Base-by-base conservation (phyloP, 1,284 basidiomycete species). In the Ganoderma lingzhi region DNA sequence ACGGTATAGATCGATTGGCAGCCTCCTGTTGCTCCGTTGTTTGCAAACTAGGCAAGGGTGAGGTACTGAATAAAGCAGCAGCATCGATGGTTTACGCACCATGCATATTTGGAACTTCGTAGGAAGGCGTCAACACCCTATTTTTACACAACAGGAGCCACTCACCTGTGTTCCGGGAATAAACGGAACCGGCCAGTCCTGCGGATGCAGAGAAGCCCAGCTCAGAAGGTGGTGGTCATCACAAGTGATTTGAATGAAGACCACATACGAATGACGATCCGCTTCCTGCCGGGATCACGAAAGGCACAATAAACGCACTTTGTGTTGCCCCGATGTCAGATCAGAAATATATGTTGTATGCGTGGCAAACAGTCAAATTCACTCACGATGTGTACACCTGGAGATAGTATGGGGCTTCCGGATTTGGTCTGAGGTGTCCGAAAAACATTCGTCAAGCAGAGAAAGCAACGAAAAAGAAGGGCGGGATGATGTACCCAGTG, bases 91-190 rank as follows among this genome's bases (percentile, higher is more conserved):
- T 37, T 60, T 56, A 63, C 80, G 65, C 62, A 89, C 87, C 88
- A 90, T 90, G 81, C 89, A 90, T 77, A 89, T 87, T 80, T 90
- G 88, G 76, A 89, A 90, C 83, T 87, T 73, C 30, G 45, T 45
- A 53, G 62, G 63, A 51, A 44, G 30, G 37, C 53, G n/a, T 58
- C 37, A 60, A 19, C 51, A 12, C 37, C 1, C 23, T 41, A 8
- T 48, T 48, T 48, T 48, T n/a, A n/a, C 12, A 30, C 39, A 3
- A 17, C 14, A 14, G 58, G 9, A 17, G 39, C 39, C 30, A 74
- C 75, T 63, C 66, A 86, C 86, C 78, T 82, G 80, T 41, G 89
- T 90, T 17, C 84, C 86, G 2, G 88, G 88, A 2, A 82, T 77
- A 72, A 88, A 90, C 0, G 89, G 89, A 41, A 90, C 85, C 45